Evolutionary conservation across 1,139 yeast genomes (phyloP), one percentile per base, ranked within the genome.

Genomic region (Chernovozyma aurita): DNA sequence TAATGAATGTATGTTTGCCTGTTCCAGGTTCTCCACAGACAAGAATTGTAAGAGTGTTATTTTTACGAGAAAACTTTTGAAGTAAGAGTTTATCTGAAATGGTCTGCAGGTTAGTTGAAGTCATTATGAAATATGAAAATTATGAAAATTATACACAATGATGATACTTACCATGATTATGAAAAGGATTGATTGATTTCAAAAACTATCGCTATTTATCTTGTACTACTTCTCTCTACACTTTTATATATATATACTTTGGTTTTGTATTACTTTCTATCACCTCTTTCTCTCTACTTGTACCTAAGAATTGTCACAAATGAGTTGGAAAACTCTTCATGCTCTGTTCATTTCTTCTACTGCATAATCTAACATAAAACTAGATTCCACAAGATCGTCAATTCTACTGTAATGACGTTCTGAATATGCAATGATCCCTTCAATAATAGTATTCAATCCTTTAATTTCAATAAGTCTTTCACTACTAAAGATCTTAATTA

Each of bases 331-430:
- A n/a, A n/a, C n/a, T n/a, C n/a, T n/a, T n/a, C n/a, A n/a, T n/a
- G n/a, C n/a, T n/a, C n/a, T n/a, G 25, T 15, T 42, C 88, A 84
- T 83, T 50, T 85, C 87, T 42, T 78, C 80, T 41, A 92, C 73
- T 4, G 92, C 84, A 52, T 85, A 92, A 53, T 92, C 97, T 45
- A 92, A 61, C 34, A 87, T 71, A 52, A 74, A 90, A 53, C 95
- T 87, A 52, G 86, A 85, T 57, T 92, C 96, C 20, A 88, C 63
- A 55, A 92, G 64, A 32, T 76, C 87, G 44, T 86, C 95, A 25
- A 86, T 65, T 45, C 97, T 73, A 26, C 68, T 54, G 50, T 72
- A 81, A 57, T 92, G 98, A 52, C 97, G 78, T 52, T 86, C 90
- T 46, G 85, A 84, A 57, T 92, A 92, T 4, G 96, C 95, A 37